Percentiles rank a stretch among this genome's conserved stretches.
phyloP scores from a whole-genome alignment of 164 flowering plant genomes.

The Vitis rupestris region DNA sequence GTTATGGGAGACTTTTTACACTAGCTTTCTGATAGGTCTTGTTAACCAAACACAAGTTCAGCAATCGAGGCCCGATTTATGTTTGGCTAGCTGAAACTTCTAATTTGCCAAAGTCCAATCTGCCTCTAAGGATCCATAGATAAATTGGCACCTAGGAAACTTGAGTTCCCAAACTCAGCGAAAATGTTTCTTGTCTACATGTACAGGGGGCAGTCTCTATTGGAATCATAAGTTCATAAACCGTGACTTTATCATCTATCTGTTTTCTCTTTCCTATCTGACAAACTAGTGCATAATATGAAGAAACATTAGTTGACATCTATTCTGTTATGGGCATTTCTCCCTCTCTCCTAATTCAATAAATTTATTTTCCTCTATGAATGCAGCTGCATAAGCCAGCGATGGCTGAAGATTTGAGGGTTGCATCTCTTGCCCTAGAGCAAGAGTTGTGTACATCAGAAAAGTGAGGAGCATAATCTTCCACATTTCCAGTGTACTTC shows the following conservation, averaged over 20 bases:
- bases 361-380: neutral
- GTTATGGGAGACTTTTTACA: too few relatives aligned
- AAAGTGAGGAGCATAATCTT: neutral
- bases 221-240: too few relatives aligned
- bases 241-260: too few relatives aligned
- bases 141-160: too few relatives aligned
- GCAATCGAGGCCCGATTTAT: neutral
- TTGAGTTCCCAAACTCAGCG: too few relatives aligned
- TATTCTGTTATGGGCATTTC: neutral
- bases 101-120: neutral
- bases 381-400: conserved; percentile 62
- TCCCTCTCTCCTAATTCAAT: neutral
- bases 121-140: too few relatives aligned
- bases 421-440: conserved; percentile 15
- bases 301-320: neutral
- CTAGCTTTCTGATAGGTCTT: neutral
- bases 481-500: neutral
- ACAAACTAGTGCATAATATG: too few relatives aligned
- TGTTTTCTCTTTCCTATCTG: too few relatives aligned
- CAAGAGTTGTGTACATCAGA: conserved; percentile 7
- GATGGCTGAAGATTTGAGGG: conserved; percentile 44
- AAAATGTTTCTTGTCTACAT: too few relatives aligned
- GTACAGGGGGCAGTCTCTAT: too few relatives aligned
- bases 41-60: neutral
- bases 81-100: neutral